These are phyloP conservation scores for Beauveria brongniartii DNA, from an alignment of 2,329 filamentous ascomycete genomes.

Conservation along the genomic window DNA sequence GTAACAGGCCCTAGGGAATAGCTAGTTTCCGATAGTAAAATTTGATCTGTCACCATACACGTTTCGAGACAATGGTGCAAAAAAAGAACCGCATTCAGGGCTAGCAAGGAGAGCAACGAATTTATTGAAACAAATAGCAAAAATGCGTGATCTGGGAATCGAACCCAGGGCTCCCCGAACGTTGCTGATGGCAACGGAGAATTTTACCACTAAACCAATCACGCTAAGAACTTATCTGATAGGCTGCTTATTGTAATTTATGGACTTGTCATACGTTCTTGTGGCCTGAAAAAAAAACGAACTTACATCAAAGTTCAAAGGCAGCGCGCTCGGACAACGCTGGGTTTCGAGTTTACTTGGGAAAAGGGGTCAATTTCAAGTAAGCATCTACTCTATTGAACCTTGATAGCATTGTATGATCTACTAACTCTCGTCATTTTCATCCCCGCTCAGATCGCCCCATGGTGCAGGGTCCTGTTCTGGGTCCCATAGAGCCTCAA, in stretches of 20 bases:
- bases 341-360: no score
- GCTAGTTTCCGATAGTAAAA: background rate
- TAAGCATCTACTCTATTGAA: background rate
- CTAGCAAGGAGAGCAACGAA: background rate
- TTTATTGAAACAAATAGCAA: background rate
- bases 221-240: slow-evolving; percentile 13
- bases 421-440: background rate
- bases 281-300: no score
- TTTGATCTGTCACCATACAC: background rate
- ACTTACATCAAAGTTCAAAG: no score
- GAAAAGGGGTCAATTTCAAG: no score
- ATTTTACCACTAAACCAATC: slow-evolving; percentile 29
- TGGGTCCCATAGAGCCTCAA: slow-evolving; percentile 40
- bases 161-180: slow-evolving; percentile 27
- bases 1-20: background rate
- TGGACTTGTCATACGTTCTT: no score
- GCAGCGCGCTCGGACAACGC: no score
- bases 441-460: background rate
- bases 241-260: no score
- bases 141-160: slow-evolving; percentile 26
- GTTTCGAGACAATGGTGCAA: background rate
- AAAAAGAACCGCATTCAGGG: background rate
- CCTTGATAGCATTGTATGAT: no score
- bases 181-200: slow-evolving; percentile 26
- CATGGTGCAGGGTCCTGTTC: background rate